A percentile compares a stretch with the other conserved stretches of the same genome.
Evolutionary conservation across 2,329 filamentous ascomycete species (phyloP).

Genomic region (Ciborinia camelliae): DNA sequence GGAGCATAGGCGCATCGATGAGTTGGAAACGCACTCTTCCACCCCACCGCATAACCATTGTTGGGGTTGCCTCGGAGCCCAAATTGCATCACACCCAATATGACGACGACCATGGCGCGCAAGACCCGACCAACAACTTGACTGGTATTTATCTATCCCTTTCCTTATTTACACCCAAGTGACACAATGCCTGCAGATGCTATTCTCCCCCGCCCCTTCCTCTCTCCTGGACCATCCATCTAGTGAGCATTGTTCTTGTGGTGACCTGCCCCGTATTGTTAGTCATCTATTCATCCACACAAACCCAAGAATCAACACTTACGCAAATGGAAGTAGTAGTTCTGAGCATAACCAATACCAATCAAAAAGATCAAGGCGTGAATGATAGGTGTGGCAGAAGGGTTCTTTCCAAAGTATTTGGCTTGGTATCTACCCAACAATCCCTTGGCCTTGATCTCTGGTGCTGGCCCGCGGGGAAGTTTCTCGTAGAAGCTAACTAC

Average conservation of each 20-base stretch:
- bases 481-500: constrained; percentile 99
- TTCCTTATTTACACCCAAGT: constrained; percentile 35
- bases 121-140: constrained; percentile 9
- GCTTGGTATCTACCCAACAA: constrained; percentile 84
- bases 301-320: constrained; percentile 44
- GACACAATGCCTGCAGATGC: constrained; percentile 11
- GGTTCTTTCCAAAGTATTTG: constrained; percentile 93
- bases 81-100: constrained; percentile 8
- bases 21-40: neutral
- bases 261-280: constrained; percentile 64
- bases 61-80: neutral
- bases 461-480: constrained; percentile 88
- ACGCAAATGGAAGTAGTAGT: constrained; percentile 99
- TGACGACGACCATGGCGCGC: neutral
- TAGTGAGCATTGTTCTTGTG: constrained; percentile 99
- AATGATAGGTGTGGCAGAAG: constrained; percentile 78
- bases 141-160: constrained; percentile 26
- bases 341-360: constrained; percentile 85
- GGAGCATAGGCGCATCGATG: neutral
- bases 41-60: neutral
- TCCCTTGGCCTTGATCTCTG: constrained; percentile 76
- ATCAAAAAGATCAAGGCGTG: constrained; percentile 79
- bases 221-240: constrained; percentile 31
- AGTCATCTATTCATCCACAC: neutral
- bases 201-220: constrained; percentile 7